Conservation (phyloP, 1,139 yeast genomes). For the Hyphopichia fennica region DNA sequence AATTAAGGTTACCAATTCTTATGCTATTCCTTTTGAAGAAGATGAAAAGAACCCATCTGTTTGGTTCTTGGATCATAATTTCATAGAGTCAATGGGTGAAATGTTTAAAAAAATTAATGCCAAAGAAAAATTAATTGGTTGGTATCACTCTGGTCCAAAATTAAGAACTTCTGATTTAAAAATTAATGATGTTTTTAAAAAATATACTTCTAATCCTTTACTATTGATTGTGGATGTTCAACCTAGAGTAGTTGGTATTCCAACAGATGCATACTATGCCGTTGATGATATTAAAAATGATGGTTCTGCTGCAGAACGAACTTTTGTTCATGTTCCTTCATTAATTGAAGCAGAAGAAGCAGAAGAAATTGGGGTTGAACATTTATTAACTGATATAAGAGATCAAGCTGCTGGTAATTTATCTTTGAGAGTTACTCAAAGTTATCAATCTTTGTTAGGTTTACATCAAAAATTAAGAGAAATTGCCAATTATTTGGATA, state of each 20-base stretch:
- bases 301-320: slow-evolving; percentile 91
- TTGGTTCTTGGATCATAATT: slow-evolving; percentile 97
- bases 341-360: slow-evolving; percentile 97
- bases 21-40: slow-evolving; percentile 94
- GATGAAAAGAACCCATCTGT: slow-evolving; percentile 91
- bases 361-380: slow-evolving; percentile 98
- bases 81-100: slow-evolving; percentile 93
- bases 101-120: slow-evolving; percentile 98
- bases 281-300: slow-evolving; percentile 95
- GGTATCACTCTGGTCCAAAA: slow-evolving; percentile 99
- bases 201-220: slow-evolving; percentile 79
- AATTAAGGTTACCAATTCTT: slow-evolving; percentile 71
- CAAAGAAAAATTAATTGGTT: slow-evolving; percentile 90
- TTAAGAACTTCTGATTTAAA: slow-evolving; percentile 83
- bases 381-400: slow-evolving; percentile 86
- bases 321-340: slow-evolving; percentile 92
- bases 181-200: slow-evolving; percentile 85
- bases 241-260: slow-evolving; percentile 79
- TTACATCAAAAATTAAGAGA: slow-evolving; percentile 78
- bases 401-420: slow-evolving; percentile 96
- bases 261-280: slow-evolving; percentile 94
- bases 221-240: slow-evolving; percentile 90
- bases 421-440: slow-evolving; percentile 83
- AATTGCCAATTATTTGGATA: slow-evolving; percentile 75
- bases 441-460: slow-evolving; percentile 84